Evolutionary conservation across 2,329 filamentous ascomycete genomes (phyloP).

Genomic region (Sarocladium strictum): DNA sequence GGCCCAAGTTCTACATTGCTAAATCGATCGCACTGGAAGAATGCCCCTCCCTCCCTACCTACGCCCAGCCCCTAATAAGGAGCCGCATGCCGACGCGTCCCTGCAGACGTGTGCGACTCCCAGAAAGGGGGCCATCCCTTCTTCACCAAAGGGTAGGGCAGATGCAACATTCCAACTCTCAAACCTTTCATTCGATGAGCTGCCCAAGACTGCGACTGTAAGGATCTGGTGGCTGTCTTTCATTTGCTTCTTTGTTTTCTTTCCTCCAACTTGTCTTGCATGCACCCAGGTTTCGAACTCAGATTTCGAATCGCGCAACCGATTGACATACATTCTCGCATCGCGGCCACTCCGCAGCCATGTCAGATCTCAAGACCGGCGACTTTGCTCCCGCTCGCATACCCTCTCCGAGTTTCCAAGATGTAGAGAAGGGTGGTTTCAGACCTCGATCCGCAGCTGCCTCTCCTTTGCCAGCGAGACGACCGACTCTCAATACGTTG

Average conservation of each 20-base stretch:
- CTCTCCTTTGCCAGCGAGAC: background rate
- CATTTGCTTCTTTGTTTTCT: no score
- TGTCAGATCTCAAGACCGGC: background rate
- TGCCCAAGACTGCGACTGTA: background rate
- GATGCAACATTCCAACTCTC: background rate
- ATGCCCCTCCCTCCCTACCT: background rate
- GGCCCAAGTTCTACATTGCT: background rate
- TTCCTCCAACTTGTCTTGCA: background rate
- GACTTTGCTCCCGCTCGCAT: background rate
- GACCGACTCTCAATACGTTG: background rate
- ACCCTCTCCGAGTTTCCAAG: conserved; percentile 1
- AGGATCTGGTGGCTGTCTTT: background rate
- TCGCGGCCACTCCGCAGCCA: background rate
- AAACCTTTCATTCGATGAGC: background rate
- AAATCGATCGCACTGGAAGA: background rate
- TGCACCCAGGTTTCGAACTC: background rate
- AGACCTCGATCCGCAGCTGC: conserved; percentile 5
- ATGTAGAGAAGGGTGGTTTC: conserved; percentile 7
- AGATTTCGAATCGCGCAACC: background rate
- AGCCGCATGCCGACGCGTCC: conserved; percentile 2
- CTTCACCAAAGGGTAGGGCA: background rate
- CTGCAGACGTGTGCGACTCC: background rate
- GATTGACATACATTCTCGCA: background rate
- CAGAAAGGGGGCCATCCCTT: background rate
- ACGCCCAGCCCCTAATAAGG: background rate